phyloP scores from a whole-genome alignment of 306 rosid genomes.

The Aeschynomene evenia region DNA sequence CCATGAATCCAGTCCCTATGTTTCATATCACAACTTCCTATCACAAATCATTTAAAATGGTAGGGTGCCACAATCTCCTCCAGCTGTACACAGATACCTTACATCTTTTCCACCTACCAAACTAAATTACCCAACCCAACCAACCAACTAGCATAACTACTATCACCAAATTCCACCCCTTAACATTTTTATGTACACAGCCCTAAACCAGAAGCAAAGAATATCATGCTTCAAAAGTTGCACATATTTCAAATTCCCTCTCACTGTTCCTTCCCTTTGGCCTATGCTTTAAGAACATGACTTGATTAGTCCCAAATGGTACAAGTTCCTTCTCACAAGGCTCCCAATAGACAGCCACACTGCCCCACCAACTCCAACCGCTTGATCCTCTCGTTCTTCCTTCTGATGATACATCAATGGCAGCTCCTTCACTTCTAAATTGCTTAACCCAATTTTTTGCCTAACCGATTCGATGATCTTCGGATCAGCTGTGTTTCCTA shows the following conservation, averaged over 20 bases:
- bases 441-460: conserved; percentile 62
- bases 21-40: conserved; percentile 29
- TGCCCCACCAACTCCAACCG: conserved; percentile 82
- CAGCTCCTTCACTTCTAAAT: conserved; percentile 74
- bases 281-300: conserved; percentile 57
- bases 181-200: conserved; percentile 57
- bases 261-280: neutral
- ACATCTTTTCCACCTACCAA: conserved; percentile 51
- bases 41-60: conserved; percentile 46
- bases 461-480: conserved; percentile 67
- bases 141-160: conserved; percentile 49
- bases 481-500: conserved; percentile 61
- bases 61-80: conserved; percentile 22
- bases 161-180: conserved; percentile 48
- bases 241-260: conserved; percentile 24
- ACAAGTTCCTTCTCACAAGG: conserved; percentile 82
- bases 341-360: conserved; percentile 82
- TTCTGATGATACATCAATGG: conserved; percentile 48
- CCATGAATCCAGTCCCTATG: conserved; percentile 13
- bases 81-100: conserved; percentile 26
- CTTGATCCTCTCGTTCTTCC: conserved; percentile 54
- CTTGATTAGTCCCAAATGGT: conserved; percentile 77
- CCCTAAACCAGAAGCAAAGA: conserved; percentile 65
- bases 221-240: conserved; percentile 38
- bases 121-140: conserved; percentile 64